Evolutionary conservation across 345 rosid species (phyloP).

Genomic region (Clarkia xantiana): DNA sequence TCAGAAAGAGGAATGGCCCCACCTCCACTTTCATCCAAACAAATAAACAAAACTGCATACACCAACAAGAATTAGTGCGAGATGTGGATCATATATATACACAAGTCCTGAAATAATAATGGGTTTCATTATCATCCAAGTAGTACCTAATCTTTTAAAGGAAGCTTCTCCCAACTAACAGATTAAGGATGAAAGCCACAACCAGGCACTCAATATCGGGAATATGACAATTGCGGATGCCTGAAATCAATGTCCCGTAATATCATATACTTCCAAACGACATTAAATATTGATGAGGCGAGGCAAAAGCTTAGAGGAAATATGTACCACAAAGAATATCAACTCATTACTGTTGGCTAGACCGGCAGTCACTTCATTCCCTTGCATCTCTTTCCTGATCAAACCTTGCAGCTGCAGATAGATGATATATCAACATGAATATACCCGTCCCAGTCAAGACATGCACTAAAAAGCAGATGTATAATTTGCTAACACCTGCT

Average conservation of each 20-base stretch:
- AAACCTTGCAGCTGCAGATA: slow-evolving; percentile 51
- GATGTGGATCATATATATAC: too few species aligned
- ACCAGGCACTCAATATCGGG: slow-evolving; percentile 55
- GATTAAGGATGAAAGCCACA: slow-evolving; percentile 26
- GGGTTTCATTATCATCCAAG: neutral
- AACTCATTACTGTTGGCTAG: slow-evolving; percentile 40
- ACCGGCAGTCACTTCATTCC: slow-evolving; percentile 40
- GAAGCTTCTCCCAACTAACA: slow-evolving; percentile 10
- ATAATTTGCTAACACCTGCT: too few species aligned
- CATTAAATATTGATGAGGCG: neutral
- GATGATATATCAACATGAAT: neutral
- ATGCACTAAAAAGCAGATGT: too few species aligned
- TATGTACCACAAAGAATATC: slow-evolving; percentile 59
- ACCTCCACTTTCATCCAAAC: too few species aligned
- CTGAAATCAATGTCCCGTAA: slow-evolving; percentile 20
- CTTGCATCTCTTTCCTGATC: slow-evolving; percentile 47
- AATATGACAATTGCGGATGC: slow-evolving; percentile 61
- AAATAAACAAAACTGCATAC: too few species aligned
- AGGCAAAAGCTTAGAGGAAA: neutral
- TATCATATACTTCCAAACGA: neutral
- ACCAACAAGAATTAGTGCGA: too few species aligned
- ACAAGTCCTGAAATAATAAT: neutral
- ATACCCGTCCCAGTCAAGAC: too few species aligned
- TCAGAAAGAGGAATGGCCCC: too few species aligned
- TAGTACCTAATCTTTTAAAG: slow-evolving; percentile 2